Conservation (phyloP, 1,284 basidiomycete species). For the Apiotrichum gamsii region DNA sequence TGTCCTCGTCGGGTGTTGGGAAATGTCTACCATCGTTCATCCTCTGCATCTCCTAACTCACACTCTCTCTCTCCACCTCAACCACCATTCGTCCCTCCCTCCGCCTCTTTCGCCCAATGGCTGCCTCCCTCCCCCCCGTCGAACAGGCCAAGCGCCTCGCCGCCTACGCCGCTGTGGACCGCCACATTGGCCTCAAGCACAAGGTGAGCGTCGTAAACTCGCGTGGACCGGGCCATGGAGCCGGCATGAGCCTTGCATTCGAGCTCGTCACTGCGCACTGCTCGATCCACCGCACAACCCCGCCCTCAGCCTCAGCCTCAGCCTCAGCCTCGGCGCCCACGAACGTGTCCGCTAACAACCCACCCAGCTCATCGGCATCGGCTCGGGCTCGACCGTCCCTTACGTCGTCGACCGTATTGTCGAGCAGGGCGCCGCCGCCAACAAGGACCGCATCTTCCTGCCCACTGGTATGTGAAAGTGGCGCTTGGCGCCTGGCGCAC, state of each 20-base stretch:
- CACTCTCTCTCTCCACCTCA: not conserved
- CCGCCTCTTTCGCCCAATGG: conserved; percentile 3
- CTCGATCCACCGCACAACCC: too few relatives aligned
- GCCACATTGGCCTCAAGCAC: conserved; percentile 75
- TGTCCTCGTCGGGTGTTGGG: too few relatives aligned
- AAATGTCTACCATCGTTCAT: too few relatives aligned
- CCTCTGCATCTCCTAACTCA: too few relatives aligned
- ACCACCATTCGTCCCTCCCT: conserved; percentile 10
- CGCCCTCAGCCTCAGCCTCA: too few relatives aligned
- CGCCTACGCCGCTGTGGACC: conserved; percentile 90
- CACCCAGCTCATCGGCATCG: conserved; percentile 76
- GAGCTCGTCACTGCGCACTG: too few relatives aligned
- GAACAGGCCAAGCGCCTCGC: conserved; percentile 83
- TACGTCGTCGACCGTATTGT: conserved; percentile 95
- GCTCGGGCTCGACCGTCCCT: conserved; percentile 92
- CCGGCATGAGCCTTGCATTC: too few relatives aligned
- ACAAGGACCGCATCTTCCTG: conserved; percentile 76
- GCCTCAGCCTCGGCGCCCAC: too few relatives aligned
- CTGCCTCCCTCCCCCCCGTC: conserved; percentile 40
- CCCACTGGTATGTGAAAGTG: conserved; percentile 68
- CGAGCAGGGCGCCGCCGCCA: conserved; percentile 69
- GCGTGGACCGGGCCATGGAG: too few relatives aligned
- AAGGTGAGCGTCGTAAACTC: conserved; percentile 59
- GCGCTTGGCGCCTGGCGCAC: too few relatives aligned
- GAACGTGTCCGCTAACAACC: too few relatives aligned